Percentiles rank a stretch among this genome's conserved stretches.
Evolutionary conservation across 73 alveolate genomes (phyloP).

Genomic region (Breviolum minutum): DNA sequence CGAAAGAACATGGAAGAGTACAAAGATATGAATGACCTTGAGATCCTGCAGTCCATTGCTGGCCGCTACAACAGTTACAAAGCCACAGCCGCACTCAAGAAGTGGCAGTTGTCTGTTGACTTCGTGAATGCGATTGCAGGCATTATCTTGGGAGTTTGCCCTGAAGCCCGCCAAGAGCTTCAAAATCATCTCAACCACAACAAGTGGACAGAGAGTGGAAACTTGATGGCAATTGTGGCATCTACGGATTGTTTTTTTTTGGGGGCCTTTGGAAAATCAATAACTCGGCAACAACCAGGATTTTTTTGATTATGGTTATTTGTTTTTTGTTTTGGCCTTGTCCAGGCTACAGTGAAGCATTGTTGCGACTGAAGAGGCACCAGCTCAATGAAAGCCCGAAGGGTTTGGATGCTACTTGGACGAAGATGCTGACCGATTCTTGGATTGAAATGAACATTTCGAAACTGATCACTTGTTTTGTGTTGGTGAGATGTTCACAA

Average conservation of each 20-base stretch:
- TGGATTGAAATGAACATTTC: background rate
- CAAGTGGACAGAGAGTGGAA: conserved; percentile 18
- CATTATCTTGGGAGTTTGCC: background rate
- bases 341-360: conserved; percentile 6
- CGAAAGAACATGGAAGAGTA: background rate
- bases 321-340: background rate
- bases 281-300: background rate
- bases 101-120: conserved; percentile 1
- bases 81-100: conserved; percentile 1
- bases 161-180: background rate
- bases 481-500: background rate
- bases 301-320: background rate
- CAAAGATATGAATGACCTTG: background rate
- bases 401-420: background rate
- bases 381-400: conserved; percentile 41
- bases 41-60: background rate
- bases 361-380: conserved; percentile 7
- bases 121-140: background rate
- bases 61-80: background rate
- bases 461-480: background rate
- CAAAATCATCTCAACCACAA: background rate
- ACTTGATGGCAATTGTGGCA: background rate
- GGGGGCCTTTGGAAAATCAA: too few species aligned
- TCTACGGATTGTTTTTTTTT: background rate
- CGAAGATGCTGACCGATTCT: conserved; percentile 11